Percentiles rank a stretch among this genome's conserved stretches.
Evolutionary conservation across 2,329 filamentous ascomycete genomes (phyloP).

Genomic region (Penicillium sclerotiorum): DNA sequence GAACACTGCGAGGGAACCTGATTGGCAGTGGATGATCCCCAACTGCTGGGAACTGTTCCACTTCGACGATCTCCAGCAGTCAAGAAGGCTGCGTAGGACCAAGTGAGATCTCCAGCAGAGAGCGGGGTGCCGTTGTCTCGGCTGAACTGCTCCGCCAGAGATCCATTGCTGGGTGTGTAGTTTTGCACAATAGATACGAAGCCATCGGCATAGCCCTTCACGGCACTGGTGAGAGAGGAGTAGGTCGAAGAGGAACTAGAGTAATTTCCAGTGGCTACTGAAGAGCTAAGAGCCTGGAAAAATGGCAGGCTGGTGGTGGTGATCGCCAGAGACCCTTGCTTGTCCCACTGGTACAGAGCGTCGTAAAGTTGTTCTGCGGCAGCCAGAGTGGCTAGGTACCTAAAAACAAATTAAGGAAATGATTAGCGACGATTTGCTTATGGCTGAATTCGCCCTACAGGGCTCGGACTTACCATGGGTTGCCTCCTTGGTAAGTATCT

Average conservation of each 20-base stretch:
- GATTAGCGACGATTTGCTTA: slow-evolving; percentile 53
- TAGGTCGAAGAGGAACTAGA: slow-evolving; percentile 58
- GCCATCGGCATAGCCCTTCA: slow-evolving; percentile 64
- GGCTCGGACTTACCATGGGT: slow-evolving; percentile 75
- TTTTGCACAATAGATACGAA: slow-evolving; percentile 53
- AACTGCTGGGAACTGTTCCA: slow-evolving; percentile 11
- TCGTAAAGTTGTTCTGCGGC: slow-evolving; percentile 81
- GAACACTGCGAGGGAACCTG: slow-evolving; percentile 13
- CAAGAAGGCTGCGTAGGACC: slow-evolving; percentile 45
- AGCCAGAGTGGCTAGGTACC: slow-evolving; percentile 61
- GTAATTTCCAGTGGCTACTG: slow-evolving; percentile 65
- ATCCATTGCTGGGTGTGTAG: slow-evolving; percentile 26
- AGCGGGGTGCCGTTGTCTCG: slow-evolving; percentile 34
- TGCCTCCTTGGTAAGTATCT: slow-evolving; percentile 74
- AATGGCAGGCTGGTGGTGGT: slow-evolving; percentile 68
- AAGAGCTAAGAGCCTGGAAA: slow-evolving; percentile 67
- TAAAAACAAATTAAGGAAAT: background rate
- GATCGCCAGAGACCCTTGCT: slow-evolving; percentile 64
- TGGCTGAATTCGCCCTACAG: too few species aligned
- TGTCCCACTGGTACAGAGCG: slow-evolving; percentile 71
- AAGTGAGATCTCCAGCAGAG: slow-evolving; percentile 45
- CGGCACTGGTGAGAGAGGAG: slow-evolving; percentile 59
- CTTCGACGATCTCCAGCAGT: slow-evolving; percentile 25
- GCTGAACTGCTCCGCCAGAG: slow-evolving; percentile 43
- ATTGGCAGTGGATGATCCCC: slow-evolving; percentile 12